A percentile compares a stretch with the other conserved stretches of the same genome.
These are phyloP conservation scores for Aspergillus fijiensis DNA, from an alignment of 2,329 filamentous ascomycete genomes.

Conservation along the genomic window DNA sequence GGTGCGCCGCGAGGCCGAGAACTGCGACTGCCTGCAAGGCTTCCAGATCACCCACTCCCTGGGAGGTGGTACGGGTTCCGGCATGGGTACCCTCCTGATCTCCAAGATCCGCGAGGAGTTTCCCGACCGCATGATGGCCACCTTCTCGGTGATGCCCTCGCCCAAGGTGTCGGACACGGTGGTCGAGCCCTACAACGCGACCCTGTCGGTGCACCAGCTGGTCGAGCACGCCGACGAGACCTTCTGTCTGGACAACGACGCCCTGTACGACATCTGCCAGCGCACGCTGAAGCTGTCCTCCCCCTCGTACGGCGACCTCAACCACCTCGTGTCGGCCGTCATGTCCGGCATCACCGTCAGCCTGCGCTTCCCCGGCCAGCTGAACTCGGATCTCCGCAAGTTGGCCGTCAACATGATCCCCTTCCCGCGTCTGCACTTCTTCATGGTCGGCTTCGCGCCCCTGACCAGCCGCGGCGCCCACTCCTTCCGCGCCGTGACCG, in stretches of 20 bases:
- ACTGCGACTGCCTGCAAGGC: conserved; percentile 98
- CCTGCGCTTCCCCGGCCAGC: conserved; percentile 97
- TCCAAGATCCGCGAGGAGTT: conserved; percentile 99
- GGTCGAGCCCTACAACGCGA: conserved; percentile 99
- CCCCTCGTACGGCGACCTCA: conserved; percentile 98
- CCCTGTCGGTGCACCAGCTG: conserved; percentile 96
- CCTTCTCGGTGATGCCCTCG: conserved; percentile 97
- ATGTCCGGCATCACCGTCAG: conserved; percentile 99
- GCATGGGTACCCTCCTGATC: conserved; percentile 99
- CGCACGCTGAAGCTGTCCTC: conserved; percentile 97
- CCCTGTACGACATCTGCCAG: conserved; percentile 99
- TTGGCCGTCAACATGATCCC: conserved; percentile 99
- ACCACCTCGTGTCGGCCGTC: conserved; percentile 98
- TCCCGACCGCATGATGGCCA: conserved; percentile 99
- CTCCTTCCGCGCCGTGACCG: conserved; percentile 96
- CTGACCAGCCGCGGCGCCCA: conserved; percentile 88
- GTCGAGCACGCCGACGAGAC: conserved; percentile 99
- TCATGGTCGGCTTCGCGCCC: conserved; percentile 99
- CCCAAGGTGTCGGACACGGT: conserved; percentile 99
- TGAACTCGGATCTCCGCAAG: conserved; percentile 99
- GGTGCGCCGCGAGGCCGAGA: conserved; percentile 96
- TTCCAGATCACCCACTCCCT: conserved; percentile 99
- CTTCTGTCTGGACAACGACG: conserved; percentile 99
- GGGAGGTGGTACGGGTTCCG: conserved; percentile 99
- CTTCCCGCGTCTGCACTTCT: conserved; percentile 99